Conservation (phyloP, 768 basidiomycete species). For the Trametes villosa region DNA sequence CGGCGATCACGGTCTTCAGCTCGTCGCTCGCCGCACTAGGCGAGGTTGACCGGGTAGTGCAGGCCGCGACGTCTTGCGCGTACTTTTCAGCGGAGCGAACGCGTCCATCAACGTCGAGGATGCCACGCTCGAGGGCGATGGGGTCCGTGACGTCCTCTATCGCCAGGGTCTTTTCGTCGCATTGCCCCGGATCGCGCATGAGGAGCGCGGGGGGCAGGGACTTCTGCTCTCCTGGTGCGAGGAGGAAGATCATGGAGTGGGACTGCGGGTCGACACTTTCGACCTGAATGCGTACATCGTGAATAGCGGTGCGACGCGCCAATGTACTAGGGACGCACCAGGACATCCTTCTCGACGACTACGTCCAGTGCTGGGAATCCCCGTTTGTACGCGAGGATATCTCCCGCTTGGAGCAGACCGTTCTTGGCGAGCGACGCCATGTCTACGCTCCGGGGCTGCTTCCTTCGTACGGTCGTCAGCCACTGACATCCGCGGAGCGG, state of each 20-base stretch:
- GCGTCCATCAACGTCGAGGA: constrained; percentile 57
- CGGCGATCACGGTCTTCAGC: neutral
- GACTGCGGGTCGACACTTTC: constrained; percentile 48
- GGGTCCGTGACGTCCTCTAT: constrained; percentile 36
- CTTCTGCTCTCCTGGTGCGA: constrained; percentile 42
- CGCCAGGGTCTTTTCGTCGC: constrained; percentile 11
- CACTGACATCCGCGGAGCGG: constrained; percentile 38
- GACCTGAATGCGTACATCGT: constrained; percentile 40
- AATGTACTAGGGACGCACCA: constrained; percentile 38
- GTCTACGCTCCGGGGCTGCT: constrained; percentile 34
- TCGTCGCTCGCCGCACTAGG: neutral
- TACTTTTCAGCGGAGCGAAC: constrained; percentile 39
- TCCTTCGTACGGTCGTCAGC: neutral
- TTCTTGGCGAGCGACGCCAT: constrained; percentile 49
- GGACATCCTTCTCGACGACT: constrained; percentile 57
- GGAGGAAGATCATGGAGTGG: constrained; percentile 46
- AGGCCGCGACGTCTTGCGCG: constrained; percentile 36
- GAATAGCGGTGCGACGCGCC: neutral
- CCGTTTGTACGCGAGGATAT: constrained; percentile 58
- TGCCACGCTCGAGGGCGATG: constrained; percentile 52
- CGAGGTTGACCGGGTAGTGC: neutral
- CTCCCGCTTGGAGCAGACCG: constrained; percentile 52
- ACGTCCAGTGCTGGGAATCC: constrained; percentile 45
- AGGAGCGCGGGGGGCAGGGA: constrained; percentile 44
- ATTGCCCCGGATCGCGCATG: constrained; percentile 25